A percentile compares a stretch with the other conserved stretches of the same genome.
phyloP scores from a whole-genome alignment of 805 yeast genomes.

The Candida xiaguanensis region DNA sequence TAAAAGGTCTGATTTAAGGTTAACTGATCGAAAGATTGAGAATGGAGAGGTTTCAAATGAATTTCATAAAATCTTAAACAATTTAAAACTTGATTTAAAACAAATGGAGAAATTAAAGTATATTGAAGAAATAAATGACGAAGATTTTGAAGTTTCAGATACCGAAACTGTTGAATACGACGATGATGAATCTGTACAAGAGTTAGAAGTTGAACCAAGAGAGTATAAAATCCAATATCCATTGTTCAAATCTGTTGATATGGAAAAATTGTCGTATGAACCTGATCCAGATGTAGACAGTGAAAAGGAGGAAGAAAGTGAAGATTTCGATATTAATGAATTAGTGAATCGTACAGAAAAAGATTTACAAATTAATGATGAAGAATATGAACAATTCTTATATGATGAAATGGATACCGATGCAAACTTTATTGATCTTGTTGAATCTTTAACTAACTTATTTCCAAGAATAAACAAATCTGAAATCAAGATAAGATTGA shows the following conservation, averaged over 20 bases:
- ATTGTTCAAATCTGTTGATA: not conserved
- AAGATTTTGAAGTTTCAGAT: too few species aligned
- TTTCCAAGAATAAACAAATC: conserved; percentile 24
- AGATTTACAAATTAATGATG: not conserved
- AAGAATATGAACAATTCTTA: conserved; percentile 3
- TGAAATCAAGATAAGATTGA: conserved; percentile 24
- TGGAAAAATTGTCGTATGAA: too few species aligned
- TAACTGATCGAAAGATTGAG: too few species aligned
- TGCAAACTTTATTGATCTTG: conserved; percentile 9
- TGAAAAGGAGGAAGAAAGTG: not conserved
- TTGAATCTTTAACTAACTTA: conserved; percentile 22
- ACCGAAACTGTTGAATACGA: too few species aligned
- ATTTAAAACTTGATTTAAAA: too few species aligned
- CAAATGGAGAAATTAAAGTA: too few species aligned
- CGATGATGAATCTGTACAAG: too few species aligned
- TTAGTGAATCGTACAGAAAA: not conserved
- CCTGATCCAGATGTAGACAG: not conserved
- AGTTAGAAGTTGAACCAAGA: not conserved
- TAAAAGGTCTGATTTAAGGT: too few species aligned
- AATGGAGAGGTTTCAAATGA: too few species aligned
- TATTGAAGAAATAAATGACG: too few species aligned
- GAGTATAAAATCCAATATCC: not conserved
- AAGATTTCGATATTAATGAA: not conserved
- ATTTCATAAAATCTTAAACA: too few species aligned
- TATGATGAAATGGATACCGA: conserved; percentile 13